Evolutionary conservation across 2,329 filamentous ascomycete genomes (phyloP).

Genomic region (Scedosporium aurantiacum): DNA sequence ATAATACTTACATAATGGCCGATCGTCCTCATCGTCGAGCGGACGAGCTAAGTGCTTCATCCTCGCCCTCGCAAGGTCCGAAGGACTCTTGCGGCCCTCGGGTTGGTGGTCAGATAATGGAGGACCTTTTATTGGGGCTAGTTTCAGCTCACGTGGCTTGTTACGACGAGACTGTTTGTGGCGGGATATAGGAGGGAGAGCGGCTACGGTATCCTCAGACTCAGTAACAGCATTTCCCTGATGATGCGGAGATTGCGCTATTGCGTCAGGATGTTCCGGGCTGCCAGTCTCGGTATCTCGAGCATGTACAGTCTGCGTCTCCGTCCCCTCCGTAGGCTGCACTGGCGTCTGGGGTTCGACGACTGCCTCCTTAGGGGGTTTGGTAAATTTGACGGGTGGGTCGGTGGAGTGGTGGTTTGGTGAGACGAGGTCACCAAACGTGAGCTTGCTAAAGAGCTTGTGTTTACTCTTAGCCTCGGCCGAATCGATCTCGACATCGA

Average conservation of each 20-base stretch:
- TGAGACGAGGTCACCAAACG: background rate
- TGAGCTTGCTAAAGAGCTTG: constrained; percentile 4
- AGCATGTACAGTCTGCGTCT: background rate
- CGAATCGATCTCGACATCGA: constrained; percentile 29
- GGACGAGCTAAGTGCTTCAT: constrained; percentile 33
- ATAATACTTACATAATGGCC: constrained; percentile 26
- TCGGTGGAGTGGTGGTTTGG: background rate
- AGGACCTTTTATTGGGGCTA: background rate
- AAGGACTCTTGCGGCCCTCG: constrained; percentile 27
- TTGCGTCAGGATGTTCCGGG: constrained; percentile 22
- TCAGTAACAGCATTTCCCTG: constrained; percentile 29
- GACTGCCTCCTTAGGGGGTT: constrained; percentile 48
- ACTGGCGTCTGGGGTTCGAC: constrained; percentile 23
- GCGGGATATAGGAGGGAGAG: constrained; percentile 1
- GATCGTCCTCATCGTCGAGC: constrained; percentile 29
- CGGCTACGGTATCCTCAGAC: constrained; percentile 5
- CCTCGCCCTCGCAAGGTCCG: constrained; percentile 30
- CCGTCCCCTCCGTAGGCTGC: background rate
- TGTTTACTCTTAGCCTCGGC: background rate
- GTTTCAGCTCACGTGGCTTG: background rate
- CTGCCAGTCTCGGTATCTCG: background rate
- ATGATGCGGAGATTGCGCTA: constrained; percentile 46
- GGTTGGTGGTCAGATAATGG: constrained; percentile 1
- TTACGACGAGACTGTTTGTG: background rate
- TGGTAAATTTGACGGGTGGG: constrained; percentile 28